A percentile compares a stretch with the other conserved stretches of the same genome.
These are phyloP conservation scores for Pseudozyma hubeiensis DNA, from an alignment of 1,284 basidiomycete species.

Conservation along the genomic window DNA sequence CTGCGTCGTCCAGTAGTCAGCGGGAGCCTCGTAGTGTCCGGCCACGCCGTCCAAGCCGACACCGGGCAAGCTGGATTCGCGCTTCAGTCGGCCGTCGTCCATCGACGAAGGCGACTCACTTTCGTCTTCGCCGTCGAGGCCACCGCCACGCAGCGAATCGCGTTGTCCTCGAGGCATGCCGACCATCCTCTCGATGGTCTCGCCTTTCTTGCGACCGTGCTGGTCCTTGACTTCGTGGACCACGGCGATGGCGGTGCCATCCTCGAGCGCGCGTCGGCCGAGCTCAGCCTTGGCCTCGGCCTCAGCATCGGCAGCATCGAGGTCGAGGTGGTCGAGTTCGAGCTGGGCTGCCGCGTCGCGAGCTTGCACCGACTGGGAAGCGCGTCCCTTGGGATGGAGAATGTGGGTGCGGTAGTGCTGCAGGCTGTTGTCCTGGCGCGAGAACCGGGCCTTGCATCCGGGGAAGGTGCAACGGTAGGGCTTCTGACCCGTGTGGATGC, in stretches of 20 bases:
- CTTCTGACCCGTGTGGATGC: conserved; percentile 76
- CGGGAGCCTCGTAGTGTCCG: conserved; percentile 29
- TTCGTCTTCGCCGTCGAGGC: conserved; percentile 37
- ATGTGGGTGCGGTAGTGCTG: conserved; percentile 68
- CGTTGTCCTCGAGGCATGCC: conserved; percentile 53
- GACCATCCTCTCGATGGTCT: conserved; percentile 58
- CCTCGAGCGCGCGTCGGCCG: conserved; percentile 58
- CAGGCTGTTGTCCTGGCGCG: conserved; percentile 67
- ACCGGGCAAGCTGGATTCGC: conserved; percentile 43
- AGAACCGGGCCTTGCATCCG: conserved; percentile 67
- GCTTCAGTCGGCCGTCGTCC: conserved; percentile 31
- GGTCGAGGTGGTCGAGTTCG: conserved; percentile 40
- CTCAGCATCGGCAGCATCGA: conserved; percentile 48
- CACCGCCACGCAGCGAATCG: conserved; percentile 38
- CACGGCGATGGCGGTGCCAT: conserved; percentile 65
- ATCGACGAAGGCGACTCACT: conserved; percentile 40
- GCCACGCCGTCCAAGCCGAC: conserved; percentile 14
- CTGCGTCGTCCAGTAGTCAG: conserved; percentile 48
- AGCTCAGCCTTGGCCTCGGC: conserved; percentile 55
- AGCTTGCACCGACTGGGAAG: conserved; percentile 41
- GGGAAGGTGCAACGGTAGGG: conserved; percentile 67
- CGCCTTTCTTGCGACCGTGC: conserved; percentile 57
- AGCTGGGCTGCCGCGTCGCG: conserved; percentile 47
- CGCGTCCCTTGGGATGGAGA: conserved; percentile 59
- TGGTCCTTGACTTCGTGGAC: conserved; percentile 62